Conservation (phyloP, 345 rosid species). For the Lagerstroemia speciosa region DNA sequence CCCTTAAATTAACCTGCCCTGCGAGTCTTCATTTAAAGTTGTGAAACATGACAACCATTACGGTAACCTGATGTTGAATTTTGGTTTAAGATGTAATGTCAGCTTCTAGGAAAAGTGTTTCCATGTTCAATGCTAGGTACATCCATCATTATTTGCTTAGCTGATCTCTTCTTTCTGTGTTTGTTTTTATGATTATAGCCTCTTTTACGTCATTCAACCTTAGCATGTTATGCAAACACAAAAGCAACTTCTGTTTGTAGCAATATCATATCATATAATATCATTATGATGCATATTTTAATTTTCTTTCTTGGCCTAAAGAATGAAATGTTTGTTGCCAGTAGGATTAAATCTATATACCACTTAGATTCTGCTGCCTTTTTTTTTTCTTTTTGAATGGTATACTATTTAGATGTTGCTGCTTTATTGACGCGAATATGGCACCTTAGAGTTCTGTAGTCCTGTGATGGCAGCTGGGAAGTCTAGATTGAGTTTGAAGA, state of each 20-base stretch:
- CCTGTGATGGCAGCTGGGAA: constrained; percentile 69
- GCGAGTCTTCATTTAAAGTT: too few species aligned
- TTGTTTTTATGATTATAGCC: too few species aligned
- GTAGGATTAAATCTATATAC: background rate
- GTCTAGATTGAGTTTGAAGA: constrained; percentile 40
- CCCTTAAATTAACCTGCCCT: background rate
- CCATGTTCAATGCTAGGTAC: background rate
- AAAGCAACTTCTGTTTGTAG: too few species aligned
- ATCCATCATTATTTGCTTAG: background rate
- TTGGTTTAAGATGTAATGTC: background rate
- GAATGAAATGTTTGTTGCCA: background rate
- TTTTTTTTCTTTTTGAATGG: too few species aligned
- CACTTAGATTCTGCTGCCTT: too few species aligned
- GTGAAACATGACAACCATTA: too few species aligned
- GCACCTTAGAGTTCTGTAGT: constrained; percentile 60
- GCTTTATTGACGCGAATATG: constrained; percentile 42
- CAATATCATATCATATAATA: background rate
- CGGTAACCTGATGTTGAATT: background rate
- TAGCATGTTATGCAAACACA: background rate
- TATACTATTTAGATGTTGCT: too few species aligned
- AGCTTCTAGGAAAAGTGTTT: background rate
- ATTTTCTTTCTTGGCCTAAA: background rate
- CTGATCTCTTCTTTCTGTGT: background rate
- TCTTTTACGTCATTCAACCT: background rate
- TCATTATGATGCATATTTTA: background rate